These are phyloP conservation scores for Backusella luteola DNA, from an alignment of 192 early-diverging fungal species.

Conservation along the genomic window DNA sequence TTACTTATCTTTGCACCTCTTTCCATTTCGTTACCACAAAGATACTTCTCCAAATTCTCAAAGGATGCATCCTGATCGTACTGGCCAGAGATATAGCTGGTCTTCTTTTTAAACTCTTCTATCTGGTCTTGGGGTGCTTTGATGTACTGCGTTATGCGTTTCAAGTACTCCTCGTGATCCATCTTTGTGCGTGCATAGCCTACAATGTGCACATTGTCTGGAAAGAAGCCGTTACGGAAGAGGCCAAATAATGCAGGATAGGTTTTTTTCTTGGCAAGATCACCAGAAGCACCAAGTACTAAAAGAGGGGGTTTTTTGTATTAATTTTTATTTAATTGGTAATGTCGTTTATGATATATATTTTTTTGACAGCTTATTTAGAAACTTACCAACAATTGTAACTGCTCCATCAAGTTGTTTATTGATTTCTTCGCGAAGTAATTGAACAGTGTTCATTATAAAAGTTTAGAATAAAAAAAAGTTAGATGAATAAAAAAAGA, in stretches of 20 bases:
- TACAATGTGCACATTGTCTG: constrained; percentile 71
- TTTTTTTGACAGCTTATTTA: not conserved
- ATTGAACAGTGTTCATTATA: constrained; percentile 15
- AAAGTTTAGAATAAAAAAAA: constrained; percentile 12
- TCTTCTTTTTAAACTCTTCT: constrained; percentile 61
- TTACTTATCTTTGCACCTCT: constrained; percentile 47
- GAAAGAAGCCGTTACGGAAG: constrained; percentile 80
- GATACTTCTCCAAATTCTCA: constrained; percentile 56
- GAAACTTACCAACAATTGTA: constrained; percentile 37
- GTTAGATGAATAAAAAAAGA: not conserved
- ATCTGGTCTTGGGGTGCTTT: constrained; percentile 48
- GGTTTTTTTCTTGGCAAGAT: constrained; percentile 98
- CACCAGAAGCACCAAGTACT: constrained; percentile 90
- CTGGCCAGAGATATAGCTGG: constrained; percentile 78
- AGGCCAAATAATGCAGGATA: constrained; percentile 95
- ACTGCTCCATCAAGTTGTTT: constrained; percentile 29
- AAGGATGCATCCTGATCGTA: constrained; percentile 81
- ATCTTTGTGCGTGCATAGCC: constrained; percentile 92
- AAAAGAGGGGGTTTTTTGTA: not conserved
- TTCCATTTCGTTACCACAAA: constrained; percentile 56
- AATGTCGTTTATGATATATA: not conserved
- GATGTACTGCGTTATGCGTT: constrained; percentile 68
- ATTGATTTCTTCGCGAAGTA: constrained; percentile 28
- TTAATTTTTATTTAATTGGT: not conserved
- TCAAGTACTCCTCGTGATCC: constrained; percentile 70